Evolutionary conservation across 495 filamentous ascomycete genomes (phyloP), one percentile per base, ranked within the genome.

Genomic region (Astrothelium subdiscretum): DNA sequence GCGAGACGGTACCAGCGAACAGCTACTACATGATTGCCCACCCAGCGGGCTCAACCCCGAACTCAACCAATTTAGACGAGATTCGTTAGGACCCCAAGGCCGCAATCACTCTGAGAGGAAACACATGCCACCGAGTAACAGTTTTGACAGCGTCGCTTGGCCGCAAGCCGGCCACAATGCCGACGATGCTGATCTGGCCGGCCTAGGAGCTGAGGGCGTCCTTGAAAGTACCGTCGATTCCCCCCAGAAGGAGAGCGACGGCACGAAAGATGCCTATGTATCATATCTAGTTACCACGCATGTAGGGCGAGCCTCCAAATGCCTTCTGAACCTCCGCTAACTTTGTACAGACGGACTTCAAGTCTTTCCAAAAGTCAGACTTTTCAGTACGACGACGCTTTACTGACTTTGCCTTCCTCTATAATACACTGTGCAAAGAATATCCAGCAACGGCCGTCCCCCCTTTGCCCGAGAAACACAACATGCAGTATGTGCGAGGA

Each of bases 321-420:
- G 18, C 48, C 8, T 22, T 24, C 27, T 22, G 4, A 18, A 61
- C 26, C 20, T 58, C 59, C 58, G 59, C 65, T 26, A 44, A 61
- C 42, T 2, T 15, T 35, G 15, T 35, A 26, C 67, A 97, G 92
- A 95, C 92, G 66, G 89, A 94, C 70, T 97, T 97, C 72, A 84
- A 89, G 62, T 87, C 88, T 66, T 98, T 97, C 74, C 87, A 92
- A 71, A 88, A 87, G 68, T 75, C 88, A 18, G 80, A 83, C 1
- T 88, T 88, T 63, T 75, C 76, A 31, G 88, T 95, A 43, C 89
- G 95, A 60, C 83, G 94, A 63, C 87, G 94, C 65, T 98, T 96
- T 72, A 96, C 91, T 61, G 94, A 98, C 74, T 98, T 98, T 72
- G 87, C 95, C 64, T 98, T 96, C 71, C 85, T 98, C 61, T 96